Conservation (phyloP, 2,329 filamentous ascomycete genomes). For the Penicillium italicum region DNA sequence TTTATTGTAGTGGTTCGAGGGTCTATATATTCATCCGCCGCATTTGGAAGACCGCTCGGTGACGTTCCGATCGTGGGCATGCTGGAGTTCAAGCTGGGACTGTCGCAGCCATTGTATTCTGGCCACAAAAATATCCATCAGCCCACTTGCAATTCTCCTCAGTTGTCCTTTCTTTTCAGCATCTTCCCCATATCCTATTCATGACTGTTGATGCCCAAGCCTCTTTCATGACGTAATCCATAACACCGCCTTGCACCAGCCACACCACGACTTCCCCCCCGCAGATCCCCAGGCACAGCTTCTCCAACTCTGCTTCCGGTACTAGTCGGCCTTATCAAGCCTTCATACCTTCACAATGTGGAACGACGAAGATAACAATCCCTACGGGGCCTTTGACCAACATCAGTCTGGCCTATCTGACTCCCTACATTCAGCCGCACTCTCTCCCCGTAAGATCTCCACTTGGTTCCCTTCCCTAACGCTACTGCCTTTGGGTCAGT, state of each 20-base stretch:
- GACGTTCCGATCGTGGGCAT: background rate
- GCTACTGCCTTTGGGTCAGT: constrained; percentile 9
- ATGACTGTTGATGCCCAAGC: background rate
- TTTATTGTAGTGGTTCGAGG: too few species aligned
- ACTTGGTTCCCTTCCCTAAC: background rate
- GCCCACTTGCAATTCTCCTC: too few species aligned
- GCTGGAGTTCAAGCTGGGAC: background rate
- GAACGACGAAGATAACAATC: constrained; percentile 99
- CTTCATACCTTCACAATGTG: constrained; percentile 64
- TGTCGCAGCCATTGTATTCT: background rate
- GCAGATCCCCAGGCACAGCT: constrained; percentile 25
- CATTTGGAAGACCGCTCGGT: background rate
- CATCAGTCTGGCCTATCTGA: constrained; percentile 73
- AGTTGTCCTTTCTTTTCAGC: background rate
- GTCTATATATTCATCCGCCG: background rate
- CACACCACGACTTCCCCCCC: constrained; percentile 16
- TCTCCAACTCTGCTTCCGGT: constrained; percentile 12
- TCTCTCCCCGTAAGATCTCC: constrained; percentile 50
- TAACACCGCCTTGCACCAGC: constrained; percentile 10
- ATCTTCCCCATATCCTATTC: background rate
- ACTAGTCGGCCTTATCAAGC: constrained; percentile 2
- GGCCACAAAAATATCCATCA: background rate
- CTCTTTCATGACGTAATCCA: constrained; percentile 10
- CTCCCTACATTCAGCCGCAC: constrained; percentile 57
- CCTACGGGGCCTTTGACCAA: constrained; percentile 90